A percentile compares a stretch with the other conserved stretches of the same genome.
These are phyloP conservation scores for Nyssa sinensis DNA, from an alignment of 148 eudicot genomes.

Conservation along the genomic window DNA sequence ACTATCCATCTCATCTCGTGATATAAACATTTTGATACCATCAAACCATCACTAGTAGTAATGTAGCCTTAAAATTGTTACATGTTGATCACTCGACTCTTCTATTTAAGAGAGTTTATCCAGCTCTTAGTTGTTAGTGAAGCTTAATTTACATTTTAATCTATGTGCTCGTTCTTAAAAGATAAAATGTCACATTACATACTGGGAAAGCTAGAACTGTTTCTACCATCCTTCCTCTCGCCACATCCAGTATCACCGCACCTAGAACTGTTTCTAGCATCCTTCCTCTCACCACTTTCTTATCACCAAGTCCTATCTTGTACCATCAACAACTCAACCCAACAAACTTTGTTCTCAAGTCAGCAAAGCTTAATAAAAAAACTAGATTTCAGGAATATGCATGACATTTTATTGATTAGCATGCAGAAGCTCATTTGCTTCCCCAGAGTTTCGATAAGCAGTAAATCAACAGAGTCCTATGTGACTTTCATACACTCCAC, in stretches of 20 bases:
- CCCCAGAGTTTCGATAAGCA: background rate
- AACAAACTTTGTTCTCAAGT: background rate
- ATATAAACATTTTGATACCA: background rate
- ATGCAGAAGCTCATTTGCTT: background rate
- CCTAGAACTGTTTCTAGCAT: background rate
- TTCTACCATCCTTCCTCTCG: background rate
- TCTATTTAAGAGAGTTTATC: background rate
- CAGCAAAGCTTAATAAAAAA: background rate
- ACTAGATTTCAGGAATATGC: background rate
- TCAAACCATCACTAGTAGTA: background rate
- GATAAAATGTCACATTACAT: background rate
- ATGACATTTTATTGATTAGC: background rate
- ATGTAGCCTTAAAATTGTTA: background rate
- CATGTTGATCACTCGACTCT: background rate
- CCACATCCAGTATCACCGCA: too few species aligned
- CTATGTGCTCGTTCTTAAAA: background rate
- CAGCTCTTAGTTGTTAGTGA: background rate
- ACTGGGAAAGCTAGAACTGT: background rate
- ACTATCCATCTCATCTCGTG: background rate
- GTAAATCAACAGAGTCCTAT: background rate
- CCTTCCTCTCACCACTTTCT: background rate
- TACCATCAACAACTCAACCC: background rate
- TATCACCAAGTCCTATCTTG: too few species aligned
- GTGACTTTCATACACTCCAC: background rate
- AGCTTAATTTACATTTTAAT: too few species aligned